Evolutionary conservation across 257 asterid species (phyloP).

Genomic region (Ophiorrhiza pumila): DNA sequence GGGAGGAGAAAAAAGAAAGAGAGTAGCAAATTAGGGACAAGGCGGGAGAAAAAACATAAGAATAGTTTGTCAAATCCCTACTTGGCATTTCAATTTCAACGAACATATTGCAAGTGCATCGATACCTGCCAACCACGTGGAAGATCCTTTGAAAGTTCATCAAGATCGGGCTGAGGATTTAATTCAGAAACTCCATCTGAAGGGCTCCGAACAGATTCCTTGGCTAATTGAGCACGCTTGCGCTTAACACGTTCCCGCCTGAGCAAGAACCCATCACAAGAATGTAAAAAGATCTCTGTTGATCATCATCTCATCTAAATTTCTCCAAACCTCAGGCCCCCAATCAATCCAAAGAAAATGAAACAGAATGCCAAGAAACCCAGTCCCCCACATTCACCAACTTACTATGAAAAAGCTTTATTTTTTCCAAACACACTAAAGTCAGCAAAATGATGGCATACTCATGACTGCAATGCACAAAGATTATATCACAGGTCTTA

Average conservation of each 20-base stretch:
- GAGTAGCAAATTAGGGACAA: not conserved
- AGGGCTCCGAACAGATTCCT: slow-evolving; percentile 39
- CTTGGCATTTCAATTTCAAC: too few relatives aligned
- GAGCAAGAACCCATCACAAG: slow-evolving; percentile 12
- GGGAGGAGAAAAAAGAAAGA: not conserved
- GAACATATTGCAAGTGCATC: not conserved
- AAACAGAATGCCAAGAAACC: not conserved
- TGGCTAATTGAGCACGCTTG: slow-evolving; percentile 57
- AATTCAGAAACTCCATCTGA: slow-evolving; percentile 37
- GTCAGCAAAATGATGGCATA: not conserved
- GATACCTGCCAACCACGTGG: slow-evolving; percentile 95
- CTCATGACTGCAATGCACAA: not conserved
- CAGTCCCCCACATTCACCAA: not conserved
- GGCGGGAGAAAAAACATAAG: not conserved
- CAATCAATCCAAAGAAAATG: not conserved
- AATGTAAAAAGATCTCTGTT: not conserved
- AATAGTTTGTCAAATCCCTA: not conserved
- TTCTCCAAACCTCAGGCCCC: not conserved
- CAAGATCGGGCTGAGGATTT: slow-evolving; percentile 52
- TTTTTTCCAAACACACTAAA: not conserved
- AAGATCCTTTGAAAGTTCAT: slow-evolving; percentile 63
- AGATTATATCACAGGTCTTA: slow-evolving; percentile 10
- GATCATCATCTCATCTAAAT: not conserved
- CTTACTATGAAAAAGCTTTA: not conserved
- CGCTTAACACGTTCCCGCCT: slow-evolving; percentile 99